phyloP scores from a whole-genome alignment of 2,329 filamentous ascomycete genomes.

The Penicillium janthinellum region DNA sequence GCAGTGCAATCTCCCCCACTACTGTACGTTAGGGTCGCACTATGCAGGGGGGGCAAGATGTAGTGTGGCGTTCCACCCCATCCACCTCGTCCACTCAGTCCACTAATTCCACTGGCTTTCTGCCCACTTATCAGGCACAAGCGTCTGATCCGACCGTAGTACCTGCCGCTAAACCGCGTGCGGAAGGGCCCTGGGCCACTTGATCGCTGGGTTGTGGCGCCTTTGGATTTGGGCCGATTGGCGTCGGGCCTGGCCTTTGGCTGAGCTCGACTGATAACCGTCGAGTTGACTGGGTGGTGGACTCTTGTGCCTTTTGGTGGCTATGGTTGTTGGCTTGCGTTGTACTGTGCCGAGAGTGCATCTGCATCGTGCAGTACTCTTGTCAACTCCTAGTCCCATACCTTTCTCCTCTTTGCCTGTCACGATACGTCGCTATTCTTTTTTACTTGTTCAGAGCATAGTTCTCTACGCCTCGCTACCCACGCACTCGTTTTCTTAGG shows the following conservation, averaged over 20 bases:
- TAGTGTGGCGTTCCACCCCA: conserved; percentile 1
- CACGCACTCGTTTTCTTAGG: neutral
- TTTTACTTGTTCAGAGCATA: neutral
- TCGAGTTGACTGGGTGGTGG: neutral
- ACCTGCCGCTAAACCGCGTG: conserved; percentile 17
- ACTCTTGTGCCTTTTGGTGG: neutral
- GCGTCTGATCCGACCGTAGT: conserved; percentile 8
- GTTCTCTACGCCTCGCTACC: neutral
- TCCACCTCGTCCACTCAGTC: neutral
- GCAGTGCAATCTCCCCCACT: neutral
- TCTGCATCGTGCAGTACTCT: neutral
- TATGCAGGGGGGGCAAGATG: conserved; percentile 2
- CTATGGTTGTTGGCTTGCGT: neutral
- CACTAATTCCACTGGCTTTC: neutral
- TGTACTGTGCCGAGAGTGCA: neutral
- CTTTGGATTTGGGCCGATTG: conserved; percentile 7
- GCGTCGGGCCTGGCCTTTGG: neutral
- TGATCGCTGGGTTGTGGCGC: neutral
- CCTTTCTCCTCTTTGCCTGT: neutral
- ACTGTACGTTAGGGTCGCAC: neutral
- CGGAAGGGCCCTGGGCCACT: conserved; percentile 3
- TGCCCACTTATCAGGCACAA: conserved; percentile 11
- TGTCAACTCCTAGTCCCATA: neutral
- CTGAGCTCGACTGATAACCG: conserved; percentile 1
- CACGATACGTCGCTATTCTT: neutral